Base-by-base conservation (phyloP, 179 eudicot species). In the Heliamphora pulchella region DNA sequence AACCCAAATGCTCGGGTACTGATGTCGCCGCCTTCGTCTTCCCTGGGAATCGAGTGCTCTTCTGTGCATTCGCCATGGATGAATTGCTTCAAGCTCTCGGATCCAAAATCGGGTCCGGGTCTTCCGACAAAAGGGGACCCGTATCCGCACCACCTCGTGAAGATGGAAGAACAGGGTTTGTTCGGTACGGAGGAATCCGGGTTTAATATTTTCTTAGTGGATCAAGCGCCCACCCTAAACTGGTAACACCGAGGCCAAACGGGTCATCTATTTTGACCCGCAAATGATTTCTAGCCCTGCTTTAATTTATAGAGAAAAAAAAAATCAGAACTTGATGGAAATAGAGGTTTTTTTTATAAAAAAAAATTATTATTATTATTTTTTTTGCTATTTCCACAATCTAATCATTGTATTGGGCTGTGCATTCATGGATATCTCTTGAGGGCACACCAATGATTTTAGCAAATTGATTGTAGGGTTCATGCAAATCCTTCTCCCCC, bases 211-310 rank as follows among this genome's bases (percentile, higher is more conserved):
- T 84, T 82, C 78, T 88, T 87, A 43, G 86, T 85, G 71, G 92
- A 89, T 89, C 86, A 85, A 83, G 75, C 87, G 62, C 86, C 88
- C 3, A 80, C 86, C 66, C 71, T 89, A 79, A 79, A 82, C 79
- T 86, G 83, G 54, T 46, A n/a, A 7, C 41, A 18, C 57, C 10
- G 70, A 57, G 41, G 67, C 31, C 31, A 31, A 31, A 31, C 31
- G 31, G 31, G 31, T 31, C 31, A 31, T 31, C 31, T 31, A 31
- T 31, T 31, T 31, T 31, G 31, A 31, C 31, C 31, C 31, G 31
- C 31, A 31, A 31, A 31, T 31, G 31, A 31, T 31, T 31, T 31
- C 31, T 31, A 31, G 31, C 31, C 31, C 31, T 31, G 31, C 31
- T 31, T 31, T 31, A 31, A 31, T 31, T 31, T 31, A 31, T 31